Conservation (phyloP, 345 rosid genomes). For the Abelmoschus esculentus region DNA sequence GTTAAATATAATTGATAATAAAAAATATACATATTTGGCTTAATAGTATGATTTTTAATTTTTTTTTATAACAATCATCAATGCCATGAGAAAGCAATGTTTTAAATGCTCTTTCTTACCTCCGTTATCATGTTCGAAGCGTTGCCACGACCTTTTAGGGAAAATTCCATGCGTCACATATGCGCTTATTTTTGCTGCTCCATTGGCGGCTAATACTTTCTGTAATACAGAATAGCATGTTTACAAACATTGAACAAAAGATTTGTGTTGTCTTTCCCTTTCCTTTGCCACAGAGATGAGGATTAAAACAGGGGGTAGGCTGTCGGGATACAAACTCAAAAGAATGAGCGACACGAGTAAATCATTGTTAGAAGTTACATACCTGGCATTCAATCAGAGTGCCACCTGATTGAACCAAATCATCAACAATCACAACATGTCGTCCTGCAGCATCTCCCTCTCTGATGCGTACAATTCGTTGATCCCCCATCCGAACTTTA, state of each 20-base stretch:
- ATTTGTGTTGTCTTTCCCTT: not conserved
- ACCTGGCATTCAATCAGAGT: conserved; percentile 98
- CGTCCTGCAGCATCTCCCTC: conserved; percentile 77
- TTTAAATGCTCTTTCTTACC: conserved; percentile 29
- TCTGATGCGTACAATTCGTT: conserved; percentile 80
- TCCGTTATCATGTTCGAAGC: conserved; percentile 71
- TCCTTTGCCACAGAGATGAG: not conserved
- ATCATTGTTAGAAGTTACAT: not conserved
- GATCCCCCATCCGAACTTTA: conserved; percentile 84
- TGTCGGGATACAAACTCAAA: not conserved
- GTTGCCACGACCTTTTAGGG: conserved; percentile 84
- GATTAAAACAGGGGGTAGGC: not conserved
- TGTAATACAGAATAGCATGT: conserved; percentile 21
- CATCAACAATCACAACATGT: conserved; percentile 92
- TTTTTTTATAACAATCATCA: not conserved
- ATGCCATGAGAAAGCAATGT: not conserved
- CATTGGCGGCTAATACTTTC: conserved; percentile 89
- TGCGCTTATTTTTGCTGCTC: conserved; percentile 87
- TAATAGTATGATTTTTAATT: not conserved
- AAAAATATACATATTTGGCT: not conserved
- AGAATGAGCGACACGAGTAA: not conserved
- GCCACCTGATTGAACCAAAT: conserved; percentile 97
- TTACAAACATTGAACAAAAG: not conserved
- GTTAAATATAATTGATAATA: no score
- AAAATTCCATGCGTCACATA: conserved; percentile 95